Percentiles rank a stretch among this genome's conserved stretches.
Evolutionary conservation across 352 stramenopile genomes (phyloP).

Genomic region (Poterioochromonas sp.): DNA sequence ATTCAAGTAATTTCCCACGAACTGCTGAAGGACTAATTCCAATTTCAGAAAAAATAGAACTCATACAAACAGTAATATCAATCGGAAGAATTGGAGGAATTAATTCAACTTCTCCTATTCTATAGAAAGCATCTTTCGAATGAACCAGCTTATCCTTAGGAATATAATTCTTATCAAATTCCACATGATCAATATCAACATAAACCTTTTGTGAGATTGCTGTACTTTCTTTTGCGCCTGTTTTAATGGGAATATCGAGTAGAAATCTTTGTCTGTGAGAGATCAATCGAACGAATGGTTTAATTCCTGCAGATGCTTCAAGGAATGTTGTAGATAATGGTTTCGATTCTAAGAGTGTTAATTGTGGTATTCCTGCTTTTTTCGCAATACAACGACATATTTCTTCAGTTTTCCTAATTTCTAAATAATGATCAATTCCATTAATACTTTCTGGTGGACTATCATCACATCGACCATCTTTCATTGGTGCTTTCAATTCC

Average conservation of each 20-base stretch:
- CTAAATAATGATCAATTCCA: background rate
- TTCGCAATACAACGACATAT: background rate
- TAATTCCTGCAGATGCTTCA: background rate
- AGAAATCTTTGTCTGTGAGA: background rate
- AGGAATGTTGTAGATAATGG: background rate
- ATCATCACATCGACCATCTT: too few relatives aligned
- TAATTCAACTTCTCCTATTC: background rate
- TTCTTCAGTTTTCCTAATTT: background rate
- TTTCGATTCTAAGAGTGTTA: too few relatives aligned
- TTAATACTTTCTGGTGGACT: background rate
- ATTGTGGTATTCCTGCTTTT: too few relatives aligned
- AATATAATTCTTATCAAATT: background rate
- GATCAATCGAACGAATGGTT: background rate
- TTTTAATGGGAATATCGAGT: background rate
- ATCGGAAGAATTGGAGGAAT: background rate
- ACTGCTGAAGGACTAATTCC: background rate
- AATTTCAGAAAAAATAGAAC: background rate
- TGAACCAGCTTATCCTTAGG: background rate
- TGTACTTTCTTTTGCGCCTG: background rate
- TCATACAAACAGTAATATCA: background rate
- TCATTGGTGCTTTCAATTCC: background rate
- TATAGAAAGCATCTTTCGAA: background rate
- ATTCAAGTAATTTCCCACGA: background rate
- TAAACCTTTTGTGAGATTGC: background rate
- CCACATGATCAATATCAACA: background rate